Percentiles rank a stretch among this genome's conserved stretches.
Evolutionary conservation across 1,139 yeast species (phyloP).

Genomic region (Yarrowia galli): DNA sequence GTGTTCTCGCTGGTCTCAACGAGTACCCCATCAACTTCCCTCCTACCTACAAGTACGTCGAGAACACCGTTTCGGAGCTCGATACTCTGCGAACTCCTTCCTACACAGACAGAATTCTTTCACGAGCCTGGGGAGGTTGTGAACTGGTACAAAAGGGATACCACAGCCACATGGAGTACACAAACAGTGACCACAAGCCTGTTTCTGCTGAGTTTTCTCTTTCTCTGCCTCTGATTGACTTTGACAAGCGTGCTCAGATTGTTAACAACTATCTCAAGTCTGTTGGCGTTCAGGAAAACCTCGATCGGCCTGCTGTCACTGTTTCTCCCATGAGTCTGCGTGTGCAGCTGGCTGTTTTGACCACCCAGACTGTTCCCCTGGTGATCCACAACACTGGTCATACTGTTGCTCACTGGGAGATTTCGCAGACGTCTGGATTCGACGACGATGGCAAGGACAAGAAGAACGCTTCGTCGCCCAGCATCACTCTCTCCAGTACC

Average conservation of each 20-base stretch:
- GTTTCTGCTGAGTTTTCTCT: constrained; percentile 63
- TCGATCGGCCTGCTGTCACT: constrained; percentile 53
- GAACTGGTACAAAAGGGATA: constrained; percentile 44
- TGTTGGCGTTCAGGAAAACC: constrained; percentile 56
- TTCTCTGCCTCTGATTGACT: constrained; percentile 59
- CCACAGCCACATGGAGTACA: constrained; percentile 48
- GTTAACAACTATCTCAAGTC: constrained; percentile 52
- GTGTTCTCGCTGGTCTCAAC: constrained; percentile 65
- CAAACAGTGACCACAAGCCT: constrained; percentile 78
- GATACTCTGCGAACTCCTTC: constrained; percentile 68
- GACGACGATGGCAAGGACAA: constrained; percentile 4
- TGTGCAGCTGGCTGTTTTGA: constrained; percentile 42
- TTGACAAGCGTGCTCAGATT: constrained; percentile 50
- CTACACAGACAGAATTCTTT: constrained; percentile 77
- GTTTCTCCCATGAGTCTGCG: constrained; percentile 47
- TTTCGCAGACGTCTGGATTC: constrained; percentile 15
- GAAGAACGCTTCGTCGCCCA: constrained; percentile 4
- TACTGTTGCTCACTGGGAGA: constrained; percentile 36
- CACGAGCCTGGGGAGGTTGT: constrained; percentile 42
- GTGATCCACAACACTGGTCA: constrained; percentile 26
- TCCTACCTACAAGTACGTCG: constrained; percentile 73
- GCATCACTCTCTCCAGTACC: constrained; percentile 42
- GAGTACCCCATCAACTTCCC: constrained; percentile 71
- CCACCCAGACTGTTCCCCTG: constrained; percentile 26
- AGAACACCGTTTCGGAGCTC: constrained; percentile 44